These are phyloP conservation scores for Phytophthora pinifolia DNA, from an alignment of 352 stramenopile genomes.

Conservation along the genomic window DNA sequence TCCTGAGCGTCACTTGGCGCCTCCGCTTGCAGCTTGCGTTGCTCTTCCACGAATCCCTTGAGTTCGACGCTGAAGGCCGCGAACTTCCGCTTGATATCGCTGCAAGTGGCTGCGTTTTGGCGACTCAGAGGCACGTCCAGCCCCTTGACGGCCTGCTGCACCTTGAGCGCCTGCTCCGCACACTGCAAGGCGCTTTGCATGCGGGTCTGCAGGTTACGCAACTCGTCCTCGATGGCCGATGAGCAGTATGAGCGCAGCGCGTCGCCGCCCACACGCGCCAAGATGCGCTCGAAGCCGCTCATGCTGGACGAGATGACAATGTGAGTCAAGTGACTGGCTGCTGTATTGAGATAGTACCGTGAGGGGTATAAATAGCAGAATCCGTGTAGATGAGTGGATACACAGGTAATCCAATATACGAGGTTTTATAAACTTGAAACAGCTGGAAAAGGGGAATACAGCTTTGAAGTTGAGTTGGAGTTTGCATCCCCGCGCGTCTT, in stretches of 20 bases:
- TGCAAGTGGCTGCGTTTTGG: conserved; percentile 54
- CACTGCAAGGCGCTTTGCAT: conserved; percentile 58
- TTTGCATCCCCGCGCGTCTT: too few species aligned
- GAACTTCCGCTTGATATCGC: conserved; percentile 58
- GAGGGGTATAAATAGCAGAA: too few species aligned
- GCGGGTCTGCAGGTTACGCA: conserved; percentile 54
- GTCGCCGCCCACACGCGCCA: conserved; percentile 65
- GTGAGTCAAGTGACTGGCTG: too few species aligned
- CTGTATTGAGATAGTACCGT: too few species aligned
- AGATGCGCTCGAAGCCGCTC: conserved; percentile 76
- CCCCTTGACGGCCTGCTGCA: conserved; percentile 61
- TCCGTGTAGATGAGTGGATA: too few species aligned
- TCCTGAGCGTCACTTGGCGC: conserved; percentile 8
- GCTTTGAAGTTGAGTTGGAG: too few species aligned
- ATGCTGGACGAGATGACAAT: conserved; percentile 24
- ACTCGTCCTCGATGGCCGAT: conserved; percentile 75
- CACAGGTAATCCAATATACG: too few species aligned
- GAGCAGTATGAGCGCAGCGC: conserved; percentile 74
- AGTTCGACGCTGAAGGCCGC: conserved; percentile 49
- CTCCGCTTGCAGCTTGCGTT: conserved; percentile 50
- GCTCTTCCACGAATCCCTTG: conserved; percentile 52
- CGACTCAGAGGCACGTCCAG: conserved; percentile 61
- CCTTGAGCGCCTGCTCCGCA: conserved; percentile 59
- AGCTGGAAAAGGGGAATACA: too few species aligned
- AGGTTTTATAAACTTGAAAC: too few species aligned